Evolutionary conservation across 805 yeast species (phyloP), one percentile per base, ranked within the genome.

Genomic region (Starmerella davenportii): DNA sequence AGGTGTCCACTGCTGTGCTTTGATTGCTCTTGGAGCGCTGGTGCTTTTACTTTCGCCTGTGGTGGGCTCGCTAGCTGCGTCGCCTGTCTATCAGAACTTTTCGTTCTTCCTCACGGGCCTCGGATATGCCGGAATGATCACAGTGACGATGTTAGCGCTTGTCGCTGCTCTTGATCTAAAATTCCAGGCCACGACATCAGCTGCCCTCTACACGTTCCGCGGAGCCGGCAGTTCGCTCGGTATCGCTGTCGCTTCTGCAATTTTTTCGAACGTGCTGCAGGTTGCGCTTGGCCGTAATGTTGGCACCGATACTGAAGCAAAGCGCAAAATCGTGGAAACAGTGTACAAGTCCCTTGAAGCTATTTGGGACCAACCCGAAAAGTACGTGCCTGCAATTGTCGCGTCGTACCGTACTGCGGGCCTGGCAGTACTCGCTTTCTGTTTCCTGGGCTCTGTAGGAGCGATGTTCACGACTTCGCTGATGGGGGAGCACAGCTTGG

Each of bases 141-240:
- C 93, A 0, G 70, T 79, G 2, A 73, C 85, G 0, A 60, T 81
- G 35, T 57, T 80, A 25, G 78, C 92, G 0, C 64, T 81, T 56
- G 76, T 81, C 38, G 75, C 90, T 0, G 70, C 90, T 1, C 90
- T 77, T 2, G 74, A 78, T 8, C 56, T 62, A 17, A 65, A 69
- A 38, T 69, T 65, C 50, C 93, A 81, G 56, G 93, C 95, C 1
- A 68, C 82, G 17, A 76, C 87, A 2, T 84, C 95, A 0, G 79
- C 93, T 0, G 79, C 85, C 41, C 93, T 81, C 51, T 84, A 85
- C 55, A 84, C 85, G 0, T 81, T 79, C 62, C 66, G 93, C 51
- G 75, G 87, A 8, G 75, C 84, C 1, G 93, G 93, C 0, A 76
- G 85, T n/a, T 78, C 90, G 0, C 57, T 80, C 36, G 93, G 93